phyloP scores from a whole-genome alignment of 306 rosid genomes.

The Erythrophleum fordii region DNA sequence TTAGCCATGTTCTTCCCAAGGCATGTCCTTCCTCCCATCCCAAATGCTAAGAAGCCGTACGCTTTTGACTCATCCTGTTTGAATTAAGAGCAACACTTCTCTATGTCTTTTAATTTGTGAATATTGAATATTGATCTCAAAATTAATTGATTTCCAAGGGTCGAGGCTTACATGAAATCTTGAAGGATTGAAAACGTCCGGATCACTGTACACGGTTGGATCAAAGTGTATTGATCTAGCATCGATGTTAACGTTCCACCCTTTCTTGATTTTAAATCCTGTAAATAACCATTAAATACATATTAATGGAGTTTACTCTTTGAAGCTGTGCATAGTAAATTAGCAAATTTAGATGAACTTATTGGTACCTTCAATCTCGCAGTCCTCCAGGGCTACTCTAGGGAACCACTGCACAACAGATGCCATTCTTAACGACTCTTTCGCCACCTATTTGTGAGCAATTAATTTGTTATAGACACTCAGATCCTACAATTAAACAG shows the following conservation, averaged over 20 bases:
- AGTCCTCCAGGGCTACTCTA: conserved; percentile 71
- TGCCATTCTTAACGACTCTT: conserved; percentile 82
- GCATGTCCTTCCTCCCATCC: conserved; percentile 90
- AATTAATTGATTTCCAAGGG: neutral
- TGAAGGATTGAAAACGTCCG: conserved; percentile 67
- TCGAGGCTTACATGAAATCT: conserved; percentile 65
- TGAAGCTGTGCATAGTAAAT: neutral
- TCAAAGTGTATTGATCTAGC: conserved; percentile 78
- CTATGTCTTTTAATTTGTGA: neutral
- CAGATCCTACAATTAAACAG: conserved; percentile 14
- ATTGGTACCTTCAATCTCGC: conserved; percentile 66
- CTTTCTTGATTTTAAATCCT: conserved; percentile 79
- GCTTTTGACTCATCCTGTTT: conserved; percentile 64
- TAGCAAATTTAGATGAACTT: neutral
- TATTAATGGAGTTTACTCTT: neutral
- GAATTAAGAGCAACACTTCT: neutral
- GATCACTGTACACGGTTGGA: conserved; percentile 60
- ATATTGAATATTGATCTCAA: neutral
- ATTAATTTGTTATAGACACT: neutral
- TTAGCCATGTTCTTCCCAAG: conserved; percentile 88
- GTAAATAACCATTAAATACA: neutral
- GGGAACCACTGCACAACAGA: conserved; percentile 92
- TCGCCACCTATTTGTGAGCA: conserved; percentile 57
- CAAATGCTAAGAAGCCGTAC: conserved; percentile 85
- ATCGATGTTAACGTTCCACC: conserved; percentile 84